Evolutionary conservation across 768 basidiomycete genomes (phyloP).

Genomic region (Hypholoma fasciculare): DNA sequence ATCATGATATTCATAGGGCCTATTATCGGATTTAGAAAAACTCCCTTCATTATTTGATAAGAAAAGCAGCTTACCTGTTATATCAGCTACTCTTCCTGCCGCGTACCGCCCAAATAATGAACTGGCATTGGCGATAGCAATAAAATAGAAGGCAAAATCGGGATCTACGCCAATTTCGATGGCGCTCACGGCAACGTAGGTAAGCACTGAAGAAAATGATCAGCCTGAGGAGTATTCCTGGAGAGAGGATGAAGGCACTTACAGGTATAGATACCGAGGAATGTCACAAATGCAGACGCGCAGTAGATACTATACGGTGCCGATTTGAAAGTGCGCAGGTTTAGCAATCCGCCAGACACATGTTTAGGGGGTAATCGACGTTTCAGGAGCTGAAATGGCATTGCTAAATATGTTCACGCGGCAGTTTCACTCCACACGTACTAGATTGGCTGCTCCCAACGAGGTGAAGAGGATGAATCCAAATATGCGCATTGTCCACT

Average conservation of each 20-base stretch:
- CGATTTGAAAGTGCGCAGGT: constrained; percentile 50
- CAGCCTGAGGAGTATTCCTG: not conserved
- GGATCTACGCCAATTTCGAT: constrained; percentile 44
- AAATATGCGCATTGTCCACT: constrained; percentile 74
- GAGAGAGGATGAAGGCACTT: constrained; percentile 11
- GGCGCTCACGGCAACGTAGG: constrained; percentile 65
- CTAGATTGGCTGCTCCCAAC: constrained; percentile 56
- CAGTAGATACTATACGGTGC: constrained; percentile 59
- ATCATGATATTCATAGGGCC: constrained; percentile 72
- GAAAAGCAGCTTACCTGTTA: constrained; percentile 39
- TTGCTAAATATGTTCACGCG: not conserved
- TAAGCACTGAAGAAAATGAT: constrained; percentile 56
- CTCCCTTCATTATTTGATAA: not conserved
- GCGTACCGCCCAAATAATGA: constrained; percentile 62
- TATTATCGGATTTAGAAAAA: constrained; percentile 16
- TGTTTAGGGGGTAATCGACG: constrained; percentile 58
- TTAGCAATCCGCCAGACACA: constrained; percentile 57
- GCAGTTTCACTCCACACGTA: constrained; percentile 13
- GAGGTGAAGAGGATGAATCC: constrained; percentile 59
- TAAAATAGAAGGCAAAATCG: constrained; percentile 60
- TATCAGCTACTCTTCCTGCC: constrained; percentile 56
- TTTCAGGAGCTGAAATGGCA: constrained; percentile 31
- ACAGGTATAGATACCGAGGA: constrained; percentile 74
- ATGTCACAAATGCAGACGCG: constrained; percentile 51
- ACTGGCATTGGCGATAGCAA: constrained; percentile 67